Base-by-base conservation (phyloP, 768 basidiomycete genomes). In the Fistulinella prunicolor region DNA sequence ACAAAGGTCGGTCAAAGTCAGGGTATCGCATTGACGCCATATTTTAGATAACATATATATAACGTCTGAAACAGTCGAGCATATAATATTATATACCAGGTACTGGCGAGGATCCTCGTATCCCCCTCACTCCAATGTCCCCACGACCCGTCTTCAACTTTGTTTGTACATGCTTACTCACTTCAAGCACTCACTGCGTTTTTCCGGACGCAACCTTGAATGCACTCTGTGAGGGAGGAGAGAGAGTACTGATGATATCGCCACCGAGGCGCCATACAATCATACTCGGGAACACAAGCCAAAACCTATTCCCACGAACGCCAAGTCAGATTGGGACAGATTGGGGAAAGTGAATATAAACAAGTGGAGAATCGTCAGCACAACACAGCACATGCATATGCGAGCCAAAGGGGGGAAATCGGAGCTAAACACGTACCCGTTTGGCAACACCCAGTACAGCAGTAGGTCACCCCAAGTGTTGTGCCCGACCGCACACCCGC, bases 401-500 rank as follows among this genome's bases (percentile, higher is more conserved):
- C 7, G n/a, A 14, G 20, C 17, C 6, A 28, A 29, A 43, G 26
- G n/a, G 16, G 19, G 21, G 46, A 7, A 10, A 35, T 14, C 14
- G n/a, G n/a, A n/a, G n/a, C 2, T 2, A 32, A 44, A 50, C 19
- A 63, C 84, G 42, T 56, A 88, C 88, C 86, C 89, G 54, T 92
- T 92, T 0, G 91, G 88, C 38, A 90, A 60, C 46, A 90, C 72
- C 81, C 82, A 94, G 44, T 80, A 77, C 17, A 80, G 40, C 22
- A 87, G 17, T 36, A 87, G 64, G 26, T 76, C 73, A 38, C 59
- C 53, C 20, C 70, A 46, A 10, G 72, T 57, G 59, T 94, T 94
- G 61, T 95, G 93, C 9, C 89, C 89, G 23, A 84, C 70, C 9
- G 79, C 72, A 58, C 89, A 92, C 42, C 73, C 82, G 3, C 76